These are phyloP conservation scores for Fusarium agapanthi DNA, from an alignment of 2,329 filamentous ascomycete species.

Conservation along the genomic window DNA sequence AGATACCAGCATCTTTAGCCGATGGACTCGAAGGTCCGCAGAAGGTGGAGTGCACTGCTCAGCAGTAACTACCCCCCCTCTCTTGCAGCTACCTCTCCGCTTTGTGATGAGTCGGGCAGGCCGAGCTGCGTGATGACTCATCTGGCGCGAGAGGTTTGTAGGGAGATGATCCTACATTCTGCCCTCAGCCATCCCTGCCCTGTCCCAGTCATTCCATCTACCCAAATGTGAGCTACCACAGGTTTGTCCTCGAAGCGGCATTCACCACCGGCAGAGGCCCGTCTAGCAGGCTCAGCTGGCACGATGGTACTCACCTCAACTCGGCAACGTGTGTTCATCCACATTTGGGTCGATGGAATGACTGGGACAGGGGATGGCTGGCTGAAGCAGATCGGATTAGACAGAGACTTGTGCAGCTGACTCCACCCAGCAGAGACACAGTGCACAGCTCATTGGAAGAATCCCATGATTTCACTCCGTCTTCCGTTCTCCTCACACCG, in stretches of 20 bases:
- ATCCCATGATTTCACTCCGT: slow-evolving; percentile 41
- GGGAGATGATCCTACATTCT: slow-evolving; percentile 43
- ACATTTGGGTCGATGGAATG: background rate
- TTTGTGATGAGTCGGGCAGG: slow-evolving; percentile 16
- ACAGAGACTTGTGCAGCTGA: slow-evolving; percentile 37
- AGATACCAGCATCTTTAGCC: slow-evolving; percentile 49
- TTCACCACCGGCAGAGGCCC: slow-evolving; percentile 30
- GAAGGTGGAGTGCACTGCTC: slow-evolving; percentile 29
- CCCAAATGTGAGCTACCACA: slow-evolving; percentile 24
- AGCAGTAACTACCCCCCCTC: slow-evolving; percentile 34
- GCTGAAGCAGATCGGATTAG: slow-evolving; percentile 35
- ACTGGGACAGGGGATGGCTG: slow-evolving; percentile 8
- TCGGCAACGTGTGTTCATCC: slow-evolving; percentile 23
- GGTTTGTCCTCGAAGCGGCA: slow-evolving; percentile 32
- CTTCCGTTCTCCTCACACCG: slow-evolving; percentile 35
- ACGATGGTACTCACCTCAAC: slow-evolving; percentile 28
- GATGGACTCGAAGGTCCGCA: slow-evolving; percentile 29
- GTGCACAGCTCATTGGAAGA: slow-evolving; percentile 44
- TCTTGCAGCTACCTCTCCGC: slow-evolving; percentile 24
- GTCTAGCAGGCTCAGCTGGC: slow-evolving; percentile 39
- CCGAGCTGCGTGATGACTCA: slow-evolving; percentile 28
- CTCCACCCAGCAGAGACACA: slow-evolving; percentile 47
- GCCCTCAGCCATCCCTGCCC: slow-evolving; percentile 31
- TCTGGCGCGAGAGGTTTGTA: slow-evolving; percentile 31
- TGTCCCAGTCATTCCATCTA: slow-evolving; percentile 3